These are phyloP conservation scores for Eucalyptus leucophloia DNA, from an alignment of 345 rosid species.

Conservation along the genomic window DNA sequence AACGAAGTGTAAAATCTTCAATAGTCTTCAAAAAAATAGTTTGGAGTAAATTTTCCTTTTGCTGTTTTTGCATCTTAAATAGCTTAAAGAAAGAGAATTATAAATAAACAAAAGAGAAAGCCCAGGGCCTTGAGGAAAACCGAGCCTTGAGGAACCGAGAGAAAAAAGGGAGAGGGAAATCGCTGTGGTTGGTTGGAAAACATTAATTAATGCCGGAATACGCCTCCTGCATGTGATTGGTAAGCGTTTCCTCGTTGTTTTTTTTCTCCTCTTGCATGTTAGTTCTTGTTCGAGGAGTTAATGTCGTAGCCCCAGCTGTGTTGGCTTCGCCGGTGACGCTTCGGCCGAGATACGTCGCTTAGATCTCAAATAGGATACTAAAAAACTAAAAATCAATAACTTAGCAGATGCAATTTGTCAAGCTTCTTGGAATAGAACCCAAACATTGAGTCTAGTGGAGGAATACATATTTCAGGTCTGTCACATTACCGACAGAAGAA, in stretches of 20 bases:
- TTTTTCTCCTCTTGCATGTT: not conserved
- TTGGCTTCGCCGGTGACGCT: too few species aligned
- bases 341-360: too few species aligned
- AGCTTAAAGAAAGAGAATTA: not conserved
- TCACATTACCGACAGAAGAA: not conserved
- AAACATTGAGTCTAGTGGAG: too few species aligned
- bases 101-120: not conserved
- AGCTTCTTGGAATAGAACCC: slow-evolving; percentile 2
- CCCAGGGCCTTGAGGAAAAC: too few species aligned
- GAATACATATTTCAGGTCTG: too few species aligned
- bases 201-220: not conserved
- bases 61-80: too few species aligned
- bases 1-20: too few species aligned
- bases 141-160: not conserved
- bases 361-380: too few species aligned
- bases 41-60: too few species aligned
- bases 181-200: not conserved
- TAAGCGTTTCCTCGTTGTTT: not conserved
- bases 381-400: too few species aligned
- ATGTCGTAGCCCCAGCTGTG: not conserved
- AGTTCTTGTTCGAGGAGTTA: not conserved
- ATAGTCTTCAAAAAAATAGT: too few species aligned
- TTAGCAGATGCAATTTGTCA: not conserved
- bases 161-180: not conserved
- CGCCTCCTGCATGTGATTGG: not conserved